Conservation (phyloP, 768 basidiomycete genomes). For the Tulasnella sp. region DNA sequence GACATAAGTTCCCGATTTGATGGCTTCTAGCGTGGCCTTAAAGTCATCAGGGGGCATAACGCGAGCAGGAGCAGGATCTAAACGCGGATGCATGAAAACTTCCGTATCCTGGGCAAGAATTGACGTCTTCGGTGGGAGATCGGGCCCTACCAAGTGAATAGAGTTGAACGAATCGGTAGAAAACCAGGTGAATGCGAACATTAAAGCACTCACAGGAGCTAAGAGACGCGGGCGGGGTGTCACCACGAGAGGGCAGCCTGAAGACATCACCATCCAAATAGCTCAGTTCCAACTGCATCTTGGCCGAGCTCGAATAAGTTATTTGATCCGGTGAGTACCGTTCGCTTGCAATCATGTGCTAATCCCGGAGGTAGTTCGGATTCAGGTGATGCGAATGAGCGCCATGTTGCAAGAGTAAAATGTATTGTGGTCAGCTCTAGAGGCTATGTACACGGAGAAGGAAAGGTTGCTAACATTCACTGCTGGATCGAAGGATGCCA, state of each 20-base stretch:
- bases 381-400: background rate
- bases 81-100: slow-evolving; percentile 54
- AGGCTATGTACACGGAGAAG: background rate
- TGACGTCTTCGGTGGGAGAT: slow-evolving; percentile 54
- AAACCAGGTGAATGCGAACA: background rate
- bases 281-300: slow-evolving; percentile 71
- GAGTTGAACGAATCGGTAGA: background rate
- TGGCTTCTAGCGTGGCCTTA: background rate
- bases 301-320: slow-evolving; percentile 73
- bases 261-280: slow-evolving; percentile 75
- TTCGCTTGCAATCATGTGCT: slow-evolving; percentile 79
- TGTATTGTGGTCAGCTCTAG: background rate
- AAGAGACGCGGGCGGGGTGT: slow-evolving; percentile 45
- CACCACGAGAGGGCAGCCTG: slow-evolving; percentile 60
- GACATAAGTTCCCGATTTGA: background rate
- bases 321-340: slow-evolving; percentile 64
- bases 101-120: slow-evolving; percentile 51
- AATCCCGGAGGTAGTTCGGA: background rate
- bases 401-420: background rate
- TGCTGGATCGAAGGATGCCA: slow-evolving; percentile 63
- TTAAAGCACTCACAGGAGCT: slow-evolving; percentile 39
- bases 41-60: slow-evolving; percentile 30
- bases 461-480: slow-evolving; percentile 57
- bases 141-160: slow-evolving; percentile 41
- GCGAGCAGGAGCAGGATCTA: slow-evolving; percentile 48